Base-by-base conservation (phyloP, 2,329 filamentous ascomycete species). In the Trichoderma guizhouense region DNA sequence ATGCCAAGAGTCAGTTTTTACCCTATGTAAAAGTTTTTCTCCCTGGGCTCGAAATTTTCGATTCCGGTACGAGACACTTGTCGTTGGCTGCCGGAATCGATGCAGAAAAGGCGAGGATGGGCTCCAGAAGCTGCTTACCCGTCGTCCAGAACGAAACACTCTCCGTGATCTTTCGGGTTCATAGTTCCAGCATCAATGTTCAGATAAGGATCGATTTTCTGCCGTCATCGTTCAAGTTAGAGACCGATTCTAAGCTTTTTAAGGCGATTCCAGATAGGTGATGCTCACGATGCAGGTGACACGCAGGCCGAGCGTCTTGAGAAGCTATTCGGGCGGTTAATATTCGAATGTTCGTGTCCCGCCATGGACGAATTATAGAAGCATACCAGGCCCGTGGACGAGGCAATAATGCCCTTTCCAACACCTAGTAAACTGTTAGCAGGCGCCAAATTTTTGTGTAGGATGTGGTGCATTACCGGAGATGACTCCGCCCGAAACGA, bases 71-170 rank as follows among this genome's bases (percentile, higher is more conserved):
- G 36, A 43, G 24, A 62, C 24, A 30, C 58, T 26, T 21, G n/a
- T 60, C 66, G n/a, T 63, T 63, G 21, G 14, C 5, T 43, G 3
- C 36, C 32, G 18, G 1, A 7, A 30, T 43, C 24, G 51, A 81
- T 78, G 85, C 77, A 72, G 64, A 32, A 2, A 65, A 12, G 30
- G 32, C 15, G n/a, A 26, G 30, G 15, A 28, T 14, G 21, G 61
- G 28, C 8, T 64, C 24, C 2, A 4, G 7, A 32, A 30, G 26
- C 18, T 30, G 12, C 65, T 30, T 55, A 66, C 72, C 93, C 93
- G 78, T 96, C 93, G 76, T 93, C 90, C 72, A 96, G 88, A 63
- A 98, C 95, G 79, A 95, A 97, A 76, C 92, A 92, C 83, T 97
- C 95, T 75, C 95, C 95, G 79, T 97, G 94, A 81, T 82, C 80